Evolutionary conservation across 1,284 basidiomycete genomes (phyloP), one percentile per base, ranked within the genome.

Genomic region (Rhizoctonia solani): DNA sequence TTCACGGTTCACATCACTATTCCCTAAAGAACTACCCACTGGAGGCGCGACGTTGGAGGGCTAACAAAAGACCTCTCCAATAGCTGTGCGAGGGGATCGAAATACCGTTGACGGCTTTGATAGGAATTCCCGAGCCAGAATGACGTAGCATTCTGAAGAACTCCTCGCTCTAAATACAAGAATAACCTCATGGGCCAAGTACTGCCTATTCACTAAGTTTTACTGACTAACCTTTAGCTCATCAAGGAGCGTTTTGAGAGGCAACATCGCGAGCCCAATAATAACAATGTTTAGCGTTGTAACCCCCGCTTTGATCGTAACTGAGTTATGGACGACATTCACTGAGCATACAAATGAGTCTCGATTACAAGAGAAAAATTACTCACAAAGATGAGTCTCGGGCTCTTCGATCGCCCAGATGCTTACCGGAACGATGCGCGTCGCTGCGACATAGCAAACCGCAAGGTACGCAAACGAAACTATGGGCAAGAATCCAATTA

Each of bases 221-320:
- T n/a, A n/a, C n/a, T 6, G 11, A 66, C 71, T 19, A 41, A 72
- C 72, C 52, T 76, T 77, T 27, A 80, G 74, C 52, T 77, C 78
- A 50, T 79, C 78, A 0, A 78, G 78, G 4, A 65, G 49, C 21
- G 47, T 25, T 29, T 66, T 66, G 41, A 54, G 49, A 21, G 61
- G 61, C 21, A 66, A 29, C 8, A 66, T 39, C 5, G 61, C 61
- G n/a, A 54, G n/a, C 11, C 39, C 39, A n/a, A 66, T 44, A 25
- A 66, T 16, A 3, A 66, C 41, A 44, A 66, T 66, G 29, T 47
- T 66, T 5, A 66, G n/a, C 1, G 61, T 66, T 2, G 61, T 66
- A 3, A 66, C 61, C 1, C 61, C 61, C 21, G 61, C 61, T 41
- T 66, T 66, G 25, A 66, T 66, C n/a, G 46, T 50, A 30, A 42